Evolutionary conservation across 768 basidiomycete genomes (phyloP).

Genomic region (Lactifluus subvellereus): DNA sequence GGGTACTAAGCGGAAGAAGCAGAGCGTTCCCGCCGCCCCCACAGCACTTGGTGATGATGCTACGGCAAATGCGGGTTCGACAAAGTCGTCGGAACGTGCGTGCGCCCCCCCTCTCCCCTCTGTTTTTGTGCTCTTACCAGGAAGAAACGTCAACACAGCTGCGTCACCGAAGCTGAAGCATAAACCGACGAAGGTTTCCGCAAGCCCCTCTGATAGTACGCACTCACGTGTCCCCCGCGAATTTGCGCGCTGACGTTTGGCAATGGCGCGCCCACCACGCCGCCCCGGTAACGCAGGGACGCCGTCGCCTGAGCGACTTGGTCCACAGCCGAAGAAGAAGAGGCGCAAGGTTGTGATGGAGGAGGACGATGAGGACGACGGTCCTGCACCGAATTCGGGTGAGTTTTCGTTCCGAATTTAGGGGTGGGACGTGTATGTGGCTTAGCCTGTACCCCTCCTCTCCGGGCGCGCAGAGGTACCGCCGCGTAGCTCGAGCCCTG

Average conservation of each 20-base stretch:
- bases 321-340: constrained; percentile 50
- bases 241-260: not conserved
- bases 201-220: not conserved
- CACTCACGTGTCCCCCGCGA: not conserved
- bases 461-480: constrained; percentile 8
- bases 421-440: not conserved
- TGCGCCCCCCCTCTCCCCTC: not conserved
- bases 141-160: not conserved
- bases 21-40: constrained; percentile 28
- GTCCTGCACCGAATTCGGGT: constrained; percentile 18
- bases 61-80: not conserved
- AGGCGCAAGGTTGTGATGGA: constrained; percentile 49
- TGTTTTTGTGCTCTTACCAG: not conserved
- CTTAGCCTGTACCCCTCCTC: not conserved
- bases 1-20: constrained; percentile 42
- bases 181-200: constrained; percentile 4
- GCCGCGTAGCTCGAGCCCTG: constrained; percentile 5
- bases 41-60: not conserved
- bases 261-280: no score
- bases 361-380: constrained; percentile 41
- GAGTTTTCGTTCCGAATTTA: not conserved
- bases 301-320: constrained; percentile 27
- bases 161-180: constrained; percentile 18
- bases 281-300: not conserved
- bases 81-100: constrained; percentile 11